Base-by-base conservation (phyloP, 2,329 filamentous ascomycete species). In the Aspergillus ochraceus region DNA sequence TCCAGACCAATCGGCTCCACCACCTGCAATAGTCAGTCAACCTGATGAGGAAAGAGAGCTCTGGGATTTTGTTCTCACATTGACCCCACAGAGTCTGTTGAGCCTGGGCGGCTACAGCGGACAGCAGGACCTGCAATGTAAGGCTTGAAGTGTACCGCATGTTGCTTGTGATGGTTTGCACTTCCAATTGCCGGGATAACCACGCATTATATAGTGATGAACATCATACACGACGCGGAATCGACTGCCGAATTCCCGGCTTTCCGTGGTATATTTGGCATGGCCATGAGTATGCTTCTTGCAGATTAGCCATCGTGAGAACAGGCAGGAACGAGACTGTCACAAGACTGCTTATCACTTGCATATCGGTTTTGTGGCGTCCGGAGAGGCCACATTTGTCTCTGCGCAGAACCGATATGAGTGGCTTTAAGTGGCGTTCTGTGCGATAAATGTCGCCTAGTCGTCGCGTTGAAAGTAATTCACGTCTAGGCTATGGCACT, bases 41-140 rank as follows among this genome's bases (percentile, higher is more conserved):
- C 2, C 12, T 22, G 12, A 4, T 8, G n/a, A 11, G 4, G 8
- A 42, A 6, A 39, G 2, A 11, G 5, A 56, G 8, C n/a, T 4
- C 9, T 2, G 29, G 14, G 2, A 17, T 14, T 26, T 2, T 42
- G 17, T n/a, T 42, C 36, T 42, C 36, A 56, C 54, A 56, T 42
- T 56, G 54, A 5, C 54, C 54, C 45, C 46, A 56, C 8, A 56
- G 54, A 26, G 54, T 49, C 19, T 56, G 54, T 20, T 56, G 54
- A 24, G 54, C 54, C 26, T 56, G 54, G 10, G 51, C 47, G 26
- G 32, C 46, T n/a, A 46, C 36, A 42, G 36, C 36, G 6, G 36
- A 42, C 6, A 42, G 17, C 5, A 42, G 12, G 0, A n/a, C 2
- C 2, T 42, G 36, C 17, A 42, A n/a, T 17, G 12, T 9, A 42